Evolutionary conservation across 1,284 basidiomycete genomes (phyloP).

Genomic region (Leccinum solheimii): DNA sequence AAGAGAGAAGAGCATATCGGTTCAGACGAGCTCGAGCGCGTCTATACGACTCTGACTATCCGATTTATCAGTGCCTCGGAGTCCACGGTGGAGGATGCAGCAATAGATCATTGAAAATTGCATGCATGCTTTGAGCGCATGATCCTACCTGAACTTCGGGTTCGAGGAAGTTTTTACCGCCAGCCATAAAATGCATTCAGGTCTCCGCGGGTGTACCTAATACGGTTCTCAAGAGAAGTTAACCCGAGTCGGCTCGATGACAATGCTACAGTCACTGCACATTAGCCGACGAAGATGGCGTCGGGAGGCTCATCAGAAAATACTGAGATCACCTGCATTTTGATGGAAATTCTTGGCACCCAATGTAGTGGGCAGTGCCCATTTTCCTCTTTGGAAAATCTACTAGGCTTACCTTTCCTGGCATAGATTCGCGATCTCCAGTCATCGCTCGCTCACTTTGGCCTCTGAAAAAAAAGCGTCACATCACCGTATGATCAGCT

Average conservation of each 20-base stretch:
- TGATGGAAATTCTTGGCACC: background rate
- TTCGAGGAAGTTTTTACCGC: background rate
- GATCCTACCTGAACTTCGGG: no score
- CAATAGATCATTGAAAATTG: background rate
- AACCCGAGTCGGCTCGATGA: background rate
- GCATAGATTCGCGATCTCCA: background rate
- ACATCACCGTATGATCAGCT: background rate
- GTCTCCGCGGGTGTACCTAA: background rate
- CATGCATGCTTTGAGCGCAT: background rate
- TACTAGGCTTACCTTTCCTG: background rate
- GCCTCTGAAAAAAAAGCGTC: background rate
- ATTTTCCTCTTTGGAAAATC: background rate
- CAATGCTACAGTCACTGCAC: background rate
- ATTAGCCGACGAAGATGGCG: background rate
- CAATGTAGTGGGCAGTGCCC: background rate
- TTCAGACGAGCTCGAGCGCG: background rate
- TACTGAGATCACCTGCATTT: background rate
- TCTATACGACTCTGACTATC: background rate
- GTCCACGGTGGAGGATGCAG: background rate
- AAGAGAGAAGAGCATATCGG: background rate
- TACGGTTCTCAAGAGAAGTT: background rate
- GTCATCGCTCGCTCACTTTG: background rate
- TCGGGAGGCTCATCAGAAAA: background rate
- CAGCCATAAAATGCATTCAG: background rate
- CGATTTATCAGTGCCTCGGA: background rate